Base-by-base conservation (phyloP, 805 yeast genomes). In the Blastobotrys peoriensis region DNA sequence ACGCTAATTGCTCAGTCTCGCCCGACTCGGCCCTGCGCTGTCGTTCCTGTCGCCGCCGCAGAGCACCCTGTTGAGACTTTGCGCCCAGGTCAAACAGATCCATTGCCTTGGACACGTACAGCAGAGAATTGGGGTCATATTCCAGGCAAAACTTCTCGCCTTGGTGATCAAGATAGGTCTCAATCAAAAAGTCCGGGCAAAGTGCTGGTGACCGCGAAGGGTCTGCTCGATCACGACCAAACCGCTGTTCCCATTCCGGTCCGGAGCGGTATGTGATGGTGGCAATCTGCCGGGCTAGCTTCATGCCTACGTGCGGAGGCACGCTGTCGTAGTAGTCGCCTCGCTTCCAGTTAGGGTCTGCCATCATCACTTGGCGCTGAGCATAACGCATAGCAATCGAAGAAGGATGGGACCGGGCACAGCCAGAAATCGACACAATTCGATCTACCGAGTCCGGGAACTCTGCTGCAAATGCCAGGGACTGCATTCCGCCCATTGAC, bases 401-500 rank as follows among this genome's bases (percentile, higher is more conserved):
- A 53, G 84, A 84, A 1, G 97, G 97, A 62, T 89, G 96, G 1
- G 96, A 86, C 58, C 94, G 74, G 2, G 95, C 95, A 68, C 96
- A 88, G 2, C 95, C 96, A 36, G 91, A 81, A 22, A 89, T 85
- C n/a, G 86, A 75, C 1, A 87, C 76, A 2, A 89, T 73, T 43
- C 82, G 79, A 4, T 73, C 75, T 2, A 88, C 96, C 45, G 72
- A 75, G 39, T 82, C 81, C 1, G 94, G 84, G 56, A 84, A 89
- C 58, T 84, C 95, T 60, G 78, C 74, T 1, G 87, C 95, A 62
- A 79, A 86, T 0, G 96, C 95, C 44, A 89, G 71, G 5, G 91
- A 81, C 66, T 88, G 96, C 96, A 89, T 87, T n/a, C 96, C 97
- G n/a, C 97, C 97, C 94, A 89, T 86, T 0, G 95, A 86, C 2